Conservation (phyloP, 352 stramenopile genomes). For the Halophytophthora polymorphica region DNA sequence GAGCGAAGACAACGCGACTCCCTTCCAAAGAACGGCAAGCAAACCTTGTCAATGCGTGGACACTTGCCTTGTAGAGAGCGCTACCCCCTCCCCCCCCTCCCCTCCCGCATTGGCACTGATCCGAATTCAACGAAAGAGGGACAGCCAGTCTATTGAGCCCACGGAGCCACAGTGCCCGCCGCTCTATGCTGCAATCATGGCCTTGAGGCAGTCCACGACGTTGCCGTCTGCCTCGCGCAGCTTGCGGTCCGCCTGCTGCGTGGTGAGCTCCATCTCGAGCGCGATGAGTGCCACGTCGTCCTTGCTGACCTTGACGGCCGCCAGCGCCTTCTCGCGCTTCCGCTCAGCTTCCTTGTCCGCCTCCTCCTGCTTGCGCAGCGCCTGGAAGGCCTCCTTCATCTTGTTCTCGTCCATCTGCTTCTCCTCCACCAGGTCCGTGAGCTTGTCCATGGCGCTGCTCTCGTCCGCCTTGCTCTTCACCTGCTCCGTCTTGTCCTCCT, state of each 20-base stretch:
- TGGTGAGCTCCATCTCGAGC: constrained; percentile 74
- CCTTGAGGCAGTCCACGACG: constrained; percentile 64
- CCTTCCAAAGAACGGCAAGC: too few species aligned
- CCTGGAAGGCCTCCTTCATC: constrained; percentile 80
- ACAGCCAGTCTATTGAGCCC: too few species aligned
- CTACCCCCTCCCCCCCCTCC: too few species aligned
- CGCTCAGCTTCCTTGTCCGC: constrained; percentile 78
- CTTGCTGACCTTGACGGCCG: constrained; percentile 79
- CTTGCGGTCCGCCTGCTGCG: constrained; percentile 77
- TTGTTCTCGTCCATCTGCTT: constrained; percentile 89
- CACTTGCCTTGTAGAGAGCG: too few species aligned
- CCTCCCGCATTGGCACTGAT: too few species aligned
- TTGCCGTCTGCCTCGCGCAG: constrained; percentile 76
- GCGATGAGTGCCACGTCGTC: constrained; percentile 78
- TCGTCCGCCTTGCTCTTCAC: constrained; percentile 83
- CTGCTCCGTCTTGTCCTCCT: constrained; percentile 39
- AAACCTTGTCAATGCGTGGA: too few species aligned
- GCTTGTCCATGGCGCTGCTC: constrained; percentile 78
- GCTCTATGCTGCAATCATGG: constrained; percentile 37
- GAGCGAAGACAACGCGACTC: too few species aligned
- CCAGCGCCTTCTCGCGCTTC: constrained; percentile 75
- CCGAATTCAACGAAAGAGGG: too few species aligned
- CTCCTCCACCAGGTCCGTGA: constrained; percentile 83
- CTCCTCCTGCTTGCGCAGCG: constrained; percentile 77
- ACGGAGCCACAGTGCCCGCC: too few species aligned